Evolutionary conservation across 208 protist species (phyloP).

Genomic region (Acanthamoeba healyi): DNA sequence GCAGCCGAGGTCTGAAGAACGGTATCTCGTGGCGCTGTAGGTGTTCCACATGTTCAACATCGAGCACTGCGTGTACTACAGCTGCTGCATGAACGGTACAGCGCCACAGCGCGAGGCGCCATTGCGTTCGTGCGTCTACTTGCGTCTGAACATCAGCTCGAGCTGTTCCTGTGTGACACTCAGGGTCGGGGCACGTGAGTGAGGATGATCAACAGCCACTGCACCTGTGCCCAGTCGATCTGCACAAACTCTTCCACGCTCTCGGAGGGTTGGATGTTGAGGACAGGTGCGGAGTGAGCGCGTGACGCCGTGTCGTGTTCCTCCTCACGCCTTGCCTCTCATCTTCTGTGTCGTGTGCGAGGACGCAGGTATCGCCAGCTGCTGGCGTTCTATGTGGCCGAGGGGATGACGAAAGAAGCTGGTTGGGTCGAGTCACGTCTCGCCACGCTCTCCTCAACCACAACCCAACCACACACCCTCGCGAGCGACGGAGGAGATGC

Average conservation of each 20-base stretch:
- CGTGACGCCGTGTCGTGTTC: too few relatives aligned
- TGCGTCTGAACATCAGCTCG: too few relatives aligned
- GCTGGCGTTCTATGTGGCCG: background rate
- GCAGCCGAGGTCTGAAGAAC: too few relatives aligned
- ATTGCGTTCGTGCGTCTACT: background rate
- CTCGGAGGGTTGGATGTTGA: conserved; percentile 20
- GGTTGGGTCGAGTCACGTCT: background rate
- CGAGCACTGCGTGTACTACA: conserved; percentile 55
- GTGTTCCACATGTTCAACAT: conserved; percentile 69
- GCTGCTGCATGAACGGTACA: conserved; percentile 48
- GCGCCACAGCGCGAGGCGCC: background rate
- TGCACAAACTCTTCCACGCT: conserved; percentile 48
- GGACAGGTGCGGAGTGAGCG: background rate
- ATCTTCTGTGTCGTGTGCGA: background rate
- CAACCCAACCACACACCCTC: background rate
- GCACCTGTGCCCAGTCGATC: conserved; percentile 43
- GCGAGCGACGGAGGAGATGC: background rate
- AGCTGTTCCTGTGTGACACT: too few relatives aligned
- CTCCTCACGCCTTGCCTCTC: background rate
- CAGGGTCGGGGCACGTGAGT: conserved; percentile 4
- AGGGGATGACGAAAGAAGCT: background rate
- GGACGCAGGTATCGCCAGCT: conserved; percentile 3
- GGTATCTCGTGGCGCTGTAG: too few relatives aligned
- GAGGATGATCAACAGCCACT: conserved; percentile 12
- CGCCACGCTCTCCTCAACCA: background rate